A percentile compares a stretch with the other conserved stretches of the same genome.
Conservation (phyloP, 2,329 filamentous ascomycete species). For the Hymenotorrendiella dingleyae region DNA sequence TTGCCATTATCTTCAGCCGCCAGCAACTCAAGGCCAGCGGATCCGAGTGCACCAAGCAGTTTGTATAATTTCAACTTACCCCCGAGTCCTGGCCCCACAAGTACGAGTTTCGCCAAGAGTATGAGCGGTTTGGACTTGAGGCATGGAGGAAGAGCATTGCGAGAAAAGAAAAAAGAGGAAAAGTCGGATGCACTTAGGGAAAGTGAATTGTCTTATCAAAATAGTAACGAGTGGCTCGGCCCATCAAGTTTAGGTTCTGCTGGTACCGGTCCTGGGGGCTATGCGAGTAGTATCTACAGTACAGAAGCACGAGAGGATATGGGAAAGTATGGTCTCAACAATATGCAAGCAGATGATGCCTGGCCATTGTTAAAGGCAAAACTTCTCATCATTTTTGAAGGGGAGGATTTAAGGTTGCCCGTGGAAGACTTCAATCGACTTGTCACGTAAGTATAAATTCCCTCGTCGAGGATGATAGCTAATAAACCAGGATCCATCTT, state of each 20-base stretch:
- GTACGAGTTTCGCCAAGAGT: slow-evolving; percentile 68
- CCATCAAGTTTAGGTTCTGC: slow-evolving; percentile 45
- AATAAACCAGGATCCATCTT: slow-evolving; percentile 53
- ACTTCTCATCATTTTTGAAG: slow-evolving; percentile 72
- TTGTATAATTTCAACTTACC: slow-evolving; percentile 75
- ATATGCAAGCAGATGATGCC: slow-evolving; percentile 70
- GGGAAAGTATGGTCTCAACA: slow-evolving; percentile 58
- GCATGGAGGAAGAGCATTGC: slow-evolving; percentile 68
- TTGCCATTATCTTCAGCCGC: slow-evolving; percentile 69
- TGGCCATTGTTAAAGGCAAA: slow-evolving; percentile 77
- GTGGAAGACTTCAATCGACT: slow-evolving; percentile 79
- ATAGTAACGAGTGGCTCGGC: slow-evolving; percentile 41
- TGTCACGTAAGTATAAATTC: slow-evolving; percentile 44
- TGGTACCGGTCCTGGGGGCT: slow-evolving; percentile 17
- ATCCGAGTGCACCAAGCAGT: slow-evolving; percentile 68
- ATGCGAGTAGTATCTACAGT: slow-evolving; percentile 37
- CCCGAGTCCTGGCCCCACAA: slow-evolving; percentile 61
- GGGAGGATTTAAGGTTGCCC: slow-evolving; percentile 71
- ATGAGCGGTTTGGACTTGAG: slow-evolving; percentile 75
- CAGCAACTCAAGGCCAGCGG: slow-evolving; percentile 70
- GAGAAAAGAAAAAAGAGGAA: slow-evolving; percentile 77
- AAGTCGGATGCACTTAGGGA: slow-evolving; percentile 36
- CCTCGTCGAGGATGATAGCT: slow-evolving; percentile 15
- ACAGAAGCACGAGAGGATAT: slow-evolving; percentile 48
- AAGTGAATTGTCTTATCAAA: slow-evolving; percentile 29